These are phyloP conservation scores for Didymella glomerata DNA, from an alignment of 2,329 filamentous ascomycete species.

Conservation along the genomic window DNA sequence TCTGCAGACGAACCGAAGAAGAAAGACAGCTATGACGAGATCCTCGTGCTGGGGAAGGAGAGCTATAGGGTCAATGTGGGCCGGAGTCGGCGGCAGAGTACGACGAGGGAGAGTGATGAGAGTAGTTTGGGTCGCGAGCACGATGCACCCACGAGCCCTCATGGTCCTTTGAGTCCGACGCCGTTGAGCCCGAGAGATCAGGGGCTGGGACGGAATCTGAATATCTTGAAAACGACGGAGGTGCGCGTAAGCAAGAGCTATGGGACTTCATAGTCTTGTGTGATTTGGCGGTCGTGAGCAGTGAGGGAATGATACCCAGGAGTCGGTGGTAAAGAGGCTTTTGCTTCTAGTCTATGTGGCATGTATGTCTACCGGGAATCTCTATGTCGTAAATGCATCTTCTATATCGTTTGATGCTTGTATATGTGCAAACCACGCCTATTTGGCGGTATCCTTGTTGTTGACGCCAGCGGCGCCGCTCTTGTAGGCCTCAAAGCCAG, in stretches of 20 bases:
- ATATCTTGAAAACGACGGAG: constrained; percentile 4
- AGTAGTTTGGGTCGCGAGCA: constrained; percentile 18
- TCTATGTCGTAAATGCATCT: constrained; percentile 20
- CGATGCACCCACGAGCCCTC: neutral
- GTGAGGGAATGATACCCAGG: neutral
- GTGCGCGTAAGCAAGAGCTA: constrained; percentile 5
- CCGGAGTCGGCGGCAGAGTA: constrained; percentile 14
- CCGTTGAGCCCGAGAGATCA: neutral
- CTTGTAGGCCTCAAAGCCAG: constrained; percentile 59
- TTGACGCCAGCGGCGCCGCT: constrained; percentile 53
- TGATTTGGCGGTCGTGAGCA: neutral
- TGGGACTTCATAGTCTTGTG: neutral
- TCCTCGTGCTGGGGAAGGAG: neutral
- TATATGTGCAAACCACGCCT: constrained; percentile 11
- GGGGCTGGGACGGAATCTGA: neutral
- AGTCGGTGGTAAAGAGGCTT: neutral
- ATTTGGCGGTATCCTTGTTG: constrained; percentile 27
- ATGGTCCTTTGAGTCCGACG: neutral
- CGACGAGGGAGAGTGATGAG: constrained; percentile 23
- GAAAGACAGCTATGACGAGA: neutral
- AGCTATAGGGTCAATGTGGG: constrained; percentile 14
- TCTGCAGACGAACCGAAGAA: neutral
- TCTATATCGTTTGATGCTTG: constrained; percentile 5
- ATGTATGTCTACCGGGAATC: constrained; percentile 24
- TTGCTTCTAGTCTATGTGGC: constrained; percentile 25